Base-by-base conservation (phyloP, 2,329 filamentous ascomycete species). In the Phyllosticta paracitricarpa region DNA sequence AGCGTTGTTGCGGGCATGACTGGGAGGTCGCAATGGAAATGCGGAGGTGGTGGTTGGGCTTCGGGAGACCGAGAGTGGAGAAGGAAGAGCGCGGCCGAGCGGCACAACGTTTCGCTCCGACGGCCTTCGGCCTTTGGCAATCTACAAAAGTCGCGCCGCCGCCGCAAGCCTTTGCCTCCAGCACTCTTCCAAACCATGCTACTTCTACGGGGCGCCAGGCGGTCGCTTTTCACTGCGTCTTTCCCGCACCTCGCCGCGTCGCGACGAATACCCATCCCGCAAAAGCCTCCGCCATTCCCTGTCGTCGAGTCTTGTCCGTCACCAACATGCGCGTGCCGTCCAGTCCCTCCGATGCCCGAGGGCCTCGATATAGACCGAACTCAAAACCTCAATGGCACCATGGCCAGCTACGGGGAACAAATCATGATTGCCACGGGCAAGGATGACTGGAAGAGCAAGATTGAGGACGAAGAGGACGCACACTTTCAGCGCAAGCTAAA, bases 381-480 rank as follows among this genome's bases (percentile, higher is more conserved):
- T 63, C 83, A 83, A 51, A 79, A 82, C 19, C 77, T 97, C 53
- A 87, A 89, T 69, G 89, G 89, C 12, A 87, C 88, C 5, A 92
- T 96, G 76, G 80, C 88, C 1, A 78, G 81, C 1, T 96, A 96
- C 71, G 81, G 85, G 1, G 87, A 95, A 73, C 91, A 97, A 67
- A 82, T 97, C 3, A 75, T 97, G 9, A 80, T 97, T 14, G 92
- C 88, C 64, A 96, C 91, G 0, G 91, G 90, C 4, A 84, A 85
- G 63, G 76, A 81, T 30, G 89, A 96, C 75, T 97, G 92, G 92
- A 79, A 81, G 28, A 92, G 88, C 69, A 83, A 84, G 62, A 95
- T 97, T 64, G 86, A 96, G 54, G 91, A 95, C 63, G 84, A 87
- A 17, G 71, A 75, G 35, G 71, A 76, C 2, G 71, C 68, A 4